Evolutionary conservation across 2,329 filamentous ascomycete genomes (phyloP), one percentile per base, ranked within the genome.

Genomic region (Apiospora koreana): DNA sequence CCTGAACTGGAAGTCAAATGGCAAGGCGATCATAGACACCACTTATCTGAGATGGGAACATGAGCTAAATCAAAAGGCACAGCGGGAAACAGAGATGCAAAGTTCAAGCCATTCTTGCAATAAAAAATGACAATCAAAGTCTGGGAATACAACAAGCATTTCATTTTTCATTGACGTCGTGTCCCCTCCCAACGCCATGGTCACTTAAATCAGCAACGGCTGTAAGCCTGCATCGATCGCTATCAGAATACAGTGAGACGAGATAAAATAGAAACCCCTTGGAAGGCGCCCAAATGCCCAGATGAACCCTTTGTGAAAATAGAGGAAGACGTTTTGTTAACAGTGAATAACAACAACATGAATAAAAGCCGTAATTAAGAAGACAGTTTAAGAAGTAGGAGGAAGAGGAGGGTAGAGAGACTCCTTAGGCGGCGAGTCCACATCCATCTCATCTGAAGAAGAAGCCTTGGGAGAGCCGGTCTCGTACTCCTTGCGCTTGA

Each of bases 401-500:
- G 80, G 80, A 21, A 82, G 76, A 14, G 77, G 74, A 38, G 80
- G 80, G 70, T 82, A 82, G 14, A 79, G 76, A 35, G 80, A 79
- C 72, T 79, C 78, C 43, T 76, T 77, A 12, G 76, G 78, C n/a
- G 78, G 76, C 35, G 76, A 74, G 2, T 80, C 77, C 76, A 79
- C 81, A 16, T 76, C 79, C 62, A 79, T 80, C 66, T 73, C 81
- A 50, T 58, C 45, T 71, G 74, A 78, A 69, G 71, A 78, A 54
- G 65, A 74, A n/a, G n/a, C n/a, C 72, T 84, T 82, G 73, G 87
- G 38, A 72, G 74, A 79, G 69, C 71, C 79, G 46, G 64, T 74
- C 72, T 84, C 83, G 74, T 87, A 92, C 69, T 91, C 87, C 74
- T 83, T 83, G 43, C 84, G 84, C 69, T 88, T 83, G n/a, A 92